These are phyloP conservation scores for Dissophora ornata DNA, from an alignment of 192 early-diverging fungal species.

Conservation along the genomic window DNA sequence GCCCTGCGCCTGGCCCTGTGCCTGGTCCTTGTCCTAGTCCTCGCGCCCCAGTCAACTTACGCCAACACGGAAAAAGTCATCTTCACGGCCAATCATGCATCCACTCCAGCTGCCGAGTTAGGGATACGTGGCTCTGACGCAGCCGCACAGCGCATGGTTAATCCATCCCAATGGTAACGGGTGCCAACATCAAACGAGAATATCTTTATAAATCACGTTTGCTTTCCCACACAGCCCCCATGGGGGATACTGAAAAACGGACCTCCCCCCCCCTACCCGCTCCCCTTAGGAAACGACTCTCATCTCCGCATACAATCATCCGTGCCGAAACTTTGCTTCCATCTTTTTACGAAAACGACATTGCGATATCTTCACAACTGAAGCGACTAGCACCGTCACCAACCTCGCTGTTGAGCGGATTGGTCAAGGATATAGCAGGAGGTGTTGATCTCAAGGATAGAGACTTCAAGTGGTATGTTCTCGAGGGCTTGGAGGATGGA, in stretches of 20 bases:
- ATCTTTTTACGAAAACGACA: slow-evolving; percentile 17
- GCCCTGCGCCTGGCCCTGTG: no score
- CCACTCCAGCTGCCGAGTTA: background rate
- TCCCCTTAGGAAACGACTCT: slow-evolving; percentile 37
- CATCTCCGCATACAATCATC: slow-evolving; percentile 29
- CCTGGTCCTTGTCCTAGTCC: no score
- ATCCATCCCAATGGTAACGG: slow-evolving; percentile 14
- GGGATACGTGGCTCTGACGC: background rate
- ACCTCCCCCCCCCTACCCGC: no score
- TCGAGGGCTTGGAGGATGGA: slow-evolving; percentile 43
- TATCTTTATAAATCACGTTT: background rate
- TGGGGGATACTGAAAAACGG: background rate
- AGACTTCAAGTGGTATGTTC: slow-evolving; percentile 52
- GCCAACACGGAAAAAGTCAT: slow-evolving; percentile 51
- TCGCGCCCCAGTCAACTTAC: no score
- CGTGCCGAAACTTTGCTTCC: slow-evolving; percentile 21
- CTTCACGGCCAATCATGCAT: slow-evolving; percentile 12
- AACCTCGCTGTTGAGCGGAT: background rate
- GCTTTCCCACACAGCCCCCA: background rate
- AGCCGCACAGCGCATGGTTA: background rate
- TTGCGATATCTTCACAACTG: background rate
- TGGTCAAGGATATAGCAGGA: background rate
- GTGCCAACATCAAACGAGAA: no score
- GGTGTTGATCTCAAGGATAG: slow-evolving; percentile 23
- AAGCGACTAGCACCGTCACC: background rate